These are phyloP conservation scores for Silene uniflora DNA, from an alignment of 148 eudicot genomes.

Conservation along the genomic window DNA sequence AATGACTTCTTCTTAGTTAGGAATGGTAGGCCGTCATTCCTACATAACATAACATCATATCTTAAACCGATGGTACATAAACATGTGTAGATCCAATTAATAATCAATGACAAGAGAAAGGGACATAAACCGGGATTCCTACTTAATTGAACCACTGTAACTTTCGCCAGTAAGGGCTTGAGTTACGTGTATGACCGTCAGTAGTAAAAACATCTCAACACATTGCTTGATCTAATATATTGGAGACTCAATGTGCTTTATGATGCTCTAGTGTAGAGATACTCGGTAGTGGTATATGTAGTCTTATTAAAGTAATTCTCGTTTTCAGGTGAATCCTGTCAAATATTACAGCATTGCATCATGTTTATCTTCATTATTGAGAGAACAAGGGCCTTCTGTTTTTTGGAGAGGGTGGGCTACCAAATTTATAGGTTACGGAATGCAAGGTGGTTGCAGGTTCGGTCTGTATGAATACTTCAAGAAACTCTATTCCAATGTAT, in stretches of 20 bases:
- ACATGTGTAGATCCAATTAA: too few species aligned
- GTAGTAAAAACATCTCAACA: too few species aligned
- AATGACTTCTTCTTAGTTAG: too few species aligned
- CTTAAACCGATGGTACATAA: too few species aligned
- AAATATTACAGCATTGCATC: conserved; percentile 54
- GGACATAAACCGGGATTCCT: too few species aligned
- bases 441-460: conserved; percentile 70
- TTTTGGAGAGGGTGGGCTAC: conserved; percentile 67
- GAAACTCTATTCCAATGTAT: conserved; percentile 42
- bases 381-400: conserved; percentile 60
- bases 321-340: conserved; percentile 46
- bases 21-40: too few species aligned
- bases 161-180: not conserved
- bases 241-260: not conserved
- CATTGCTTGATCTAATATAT: not conserved
- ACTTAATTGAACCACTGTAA: too few species aligned
- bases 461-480: conserved; percentile 67
- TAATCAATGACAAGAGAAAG: too few species aligned
- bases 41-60: too few species aligned
- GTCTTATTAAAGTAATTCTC: not conserved
- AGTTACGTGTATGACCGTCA: too few species aligned
- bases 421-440: conserved; percentile 56
- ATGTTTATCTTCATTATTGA: conserved; percentile 39
- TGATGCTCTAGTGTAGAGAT: not conserved
- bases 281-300: not conserved